Evolutionary conservation across 768 basidiomycete genomes (phyloP).

Genomic region (Tremella mesenterica): DNA sequence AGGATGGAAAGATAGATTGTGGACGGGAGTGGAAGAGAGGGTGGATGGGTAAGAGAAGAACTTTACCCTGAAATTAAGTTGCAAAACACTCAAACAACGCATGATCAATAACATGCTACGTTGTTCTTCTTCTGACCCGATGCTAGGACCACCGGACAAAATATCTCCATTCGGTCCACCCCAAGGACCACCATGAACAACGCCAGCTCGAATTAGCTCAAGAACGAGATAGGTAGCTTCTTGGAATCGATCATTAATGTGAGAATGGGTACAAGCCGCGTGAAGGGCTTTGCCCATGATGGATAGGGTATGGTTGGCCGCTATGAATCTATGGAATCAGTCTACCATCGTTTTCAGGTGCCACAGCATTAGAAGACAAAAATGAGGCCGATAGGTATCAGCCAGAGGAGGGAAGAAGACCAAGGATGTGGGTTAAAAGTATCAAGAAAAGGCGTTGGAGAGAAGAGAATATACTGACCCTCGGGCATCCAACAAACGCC

Average conservation of each 20-base stretch:
- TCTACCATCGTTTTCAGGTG: no score
- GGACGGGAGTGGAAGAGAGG: not conserved
- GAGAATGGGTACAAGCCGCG: constrained; percentile 63
- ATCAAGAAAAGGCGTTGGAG: not conserved
- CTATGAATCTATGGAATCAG: constrained; percentile 62
- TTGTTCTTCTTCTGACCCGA: constrained; percentile 89
- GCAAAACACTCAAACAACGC: constrained; percentile 90
- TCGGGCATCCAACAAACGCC: constrained; percentile 92
- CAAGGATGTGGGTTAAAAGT: no score
- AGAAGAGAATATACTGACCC: constrained; percentile 55
- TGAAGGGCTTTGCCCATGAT: constrained; percentile 86
- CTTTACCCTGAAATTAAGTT: constrained; percentile 81
- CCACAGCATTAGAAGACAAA: no score
- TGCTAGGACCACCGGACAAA: constrained; percentile 90
- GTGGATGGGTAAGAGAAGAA: not conserved
- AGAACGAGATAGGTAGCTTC: constrained; percentile 89
- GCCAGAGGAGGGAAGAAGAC: no score
- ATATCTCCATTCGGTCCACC: constrained; percentile 55
- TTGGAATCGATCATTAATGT: constrained; percentile 96
- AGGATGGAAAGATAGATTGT: not conserved
- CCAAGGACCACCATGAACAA: constrained; percentile 91
- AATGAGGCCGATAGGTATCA: no score
- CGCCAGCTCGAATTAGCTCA: constrained; percentile 90
- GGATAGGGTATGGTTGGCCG: constrained; percentile 80
- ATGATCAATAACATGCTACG: constrained; percentile 90